Conservation (phyloP, 139 green algal species). For the Choricystis sp. region DNA sequence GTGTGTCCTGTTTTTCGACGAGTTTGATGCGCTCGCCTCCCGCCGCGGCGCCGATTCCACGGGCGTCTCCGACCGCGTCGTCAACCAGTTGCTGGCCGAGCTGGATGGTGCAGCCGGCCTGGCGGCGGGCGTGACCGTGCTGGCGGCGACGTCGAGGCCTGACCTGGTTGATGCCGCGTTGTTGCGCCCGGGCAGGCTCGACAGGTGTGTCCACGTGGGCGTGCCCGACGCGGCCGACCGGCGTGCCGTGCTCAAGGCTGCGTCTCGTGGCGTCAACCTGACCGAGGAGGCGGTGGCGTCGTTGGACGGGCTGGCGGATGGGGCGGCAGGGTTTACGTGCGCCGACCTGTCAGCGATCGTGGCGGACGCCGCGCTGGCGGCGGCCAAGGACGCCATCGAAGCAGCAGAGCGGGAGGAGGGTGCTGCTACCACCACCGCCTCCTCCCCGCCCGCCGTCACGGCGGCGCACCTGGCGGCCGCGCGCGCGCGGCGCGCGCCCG, state of each 20-base stretch:
- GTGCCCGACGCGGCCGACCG: constrained; percentile 31
- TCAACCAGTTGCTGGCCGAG: constrained; percentile 96
- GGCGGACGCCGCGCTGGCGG: constrained; percentile 61
- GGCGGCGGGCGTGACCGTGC: constrained; percentile 67
- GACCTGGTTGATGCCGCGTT: constrained; percentile 85
- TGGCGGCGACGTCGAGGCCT: constrained; percentile 80
- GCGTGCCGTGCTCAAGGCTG: constrained; percentile 21
- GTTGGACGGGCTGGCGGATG: not conserved
- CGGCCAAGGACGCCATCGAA: constrained; percentile 52
- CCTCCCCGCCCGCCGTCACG: constrained; percentile 10
- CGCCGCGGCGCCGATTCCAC: constrained; percentile 85
- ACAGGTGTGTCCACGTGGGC: constrained; percentile 46
- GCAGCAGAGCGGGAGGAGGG: not conserved
- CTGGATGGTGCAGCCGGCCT: constrained; percentile 91
- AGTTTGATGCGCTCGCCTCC: constrained; percentile 95
- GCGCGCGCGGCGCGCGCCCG: constrained; percentile 23
- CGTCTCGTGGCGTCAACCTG: constrained; percentile 24
- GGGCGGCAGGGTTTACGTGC: constrained; percentile 13
- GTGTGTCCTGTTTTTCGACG: constrained; percentile 98
- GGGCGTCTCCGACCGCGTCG: constrained; percentile 81
- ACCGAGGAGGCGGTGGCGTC: constrained; percentile 24
- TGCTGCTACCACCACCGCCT: not conserved
- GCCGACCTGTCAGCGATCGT: constrained; percentile 65
- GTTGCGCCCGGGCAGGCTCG: constrained; percentile 68
- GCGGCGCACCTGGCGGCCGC: constrained; percentile 33